A percentile compares a stretch with the other conserved stretches of the same genome.
Evolutionary conservation across 441 rosid species (phyloP).

Genomic region (Adansonia grandidieri): DNA sequence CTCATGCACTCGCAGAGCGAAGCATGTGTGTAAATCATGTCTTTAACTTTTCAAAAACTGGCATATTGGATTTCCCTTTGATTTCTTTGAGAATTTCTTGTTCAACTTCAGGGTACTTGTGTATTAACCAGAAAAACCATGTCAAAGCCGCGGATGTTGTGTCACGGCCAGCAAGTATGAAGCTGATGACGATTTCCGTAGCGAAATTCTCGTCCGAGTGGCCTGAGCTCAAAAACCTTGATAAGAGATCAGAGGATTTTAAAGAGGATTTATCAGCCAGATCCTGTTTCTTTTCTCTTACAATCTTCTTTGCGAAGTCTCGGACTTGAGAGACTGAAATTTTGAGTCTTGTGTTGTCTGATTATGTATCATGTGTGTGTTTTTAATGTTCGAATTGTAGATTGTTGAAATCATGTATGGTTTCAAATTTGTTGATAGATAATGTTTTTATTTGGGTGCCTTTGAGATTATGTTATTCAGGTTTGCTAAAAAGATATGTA

Average conservation of each 20-base stretch:
- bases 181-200: slow-evolving; percentile 63
- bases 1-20: slow-evolving; percentile 57
- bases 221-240: slow-evolving; percentile 60
- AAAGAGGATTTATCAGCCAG: slow-evolving; percentile 30
- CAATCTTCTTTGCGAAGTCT: slow-evolving; percentile 55
- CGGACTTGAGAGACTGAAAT: slow-evolving; percentile 46
- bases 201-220: slow-evolving; percentile 52
- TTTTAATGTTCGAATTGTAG: no score
- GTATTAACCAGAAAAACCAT: slow-evolving; percentile 78
- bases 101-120: slow-evolving; percentile 47
- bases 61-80: slow-evolving; percentile 34
- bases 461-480: no score
- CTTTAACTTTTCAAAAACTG: slow-evolving; percentile 47
- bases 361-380: no score
- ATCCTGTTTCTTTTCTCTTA: slow-evolving; percentile 51
- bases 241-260: slow-evolving; percentile 57
- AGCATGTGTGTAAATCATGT: slow-evolving; percentile 58
- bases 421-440: no score
- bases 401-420: no score
- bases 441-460: no score
- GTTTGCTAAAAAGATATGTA: no score
- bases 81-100: slow-evolving; percentile 50
- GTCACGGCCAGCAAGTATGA: slow-evolving; percentile 74
- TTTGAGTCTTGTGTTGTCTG: slow-evolving; percentile 24
- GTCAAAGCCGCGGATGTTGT: slow-evolving; percentile 75